Evolutionary conservation across 2,329 filamentous ascomycete genomes (phyloP), one percentile per base, ranked within the genome.

Genomic region (Coniochaeta sp.): DNA sequence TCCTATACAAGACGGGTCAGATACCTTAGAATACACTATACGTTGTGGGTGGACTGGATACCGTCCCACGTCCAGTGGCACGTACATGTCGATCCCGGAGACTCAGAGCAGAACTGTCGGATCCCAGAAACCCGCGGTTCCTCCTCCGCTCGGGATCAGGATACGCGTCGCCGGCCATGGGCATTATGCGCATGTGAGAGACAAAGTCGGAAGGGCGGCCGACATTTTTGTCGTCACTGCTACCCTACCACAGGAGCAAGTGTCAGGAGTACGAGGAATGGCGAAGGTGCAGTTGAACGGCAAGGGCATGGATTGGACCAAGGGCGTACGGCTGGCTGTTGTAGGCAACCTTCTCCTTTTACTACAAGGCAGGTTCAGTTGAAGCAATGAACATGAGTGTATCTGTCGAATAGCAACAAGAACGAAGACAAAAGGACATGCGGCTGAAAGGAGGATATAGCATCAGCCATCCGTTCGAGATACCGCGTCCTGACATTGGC

Each of bases 81-180:
- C 75, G 65, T 70, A 77, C 79, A 73, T 80, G 79, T 47, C 72
- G 70, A 71, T 82, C 79, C 64, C 78, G 75, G 4, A 77, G 67
- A n/a, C 78, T 67, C 44, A 82, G 69, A n/a, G 77, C 79, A 62
- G 78, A 80, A 69, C 77, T 81, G 66, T 81, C 77, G 42, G 73
- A 72, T 62, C 79, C 80, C 54, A 82, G 70, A 62, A 80, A 82
- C 44, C 80, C 80, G 61, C 79, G 77, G 62, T 82, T 82, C 55
- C 71, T 72, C 56, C 66, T 69, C 62, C 66, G 66, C 58, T 74
- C 72, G n/a, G 69, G 69, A 61, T 73, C 67, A 47, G 70, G 70
- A 65, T 72, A 69, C 67, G 71, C 70, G 61, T 63, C 63, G 64
- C 59, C 60, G 57, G 67, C 60, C 67, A 69, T 69, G 56, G 62